Base-by-base conservation (phyloP, 306 rosid species). In the Pyrus bretschneideri region DNA sequence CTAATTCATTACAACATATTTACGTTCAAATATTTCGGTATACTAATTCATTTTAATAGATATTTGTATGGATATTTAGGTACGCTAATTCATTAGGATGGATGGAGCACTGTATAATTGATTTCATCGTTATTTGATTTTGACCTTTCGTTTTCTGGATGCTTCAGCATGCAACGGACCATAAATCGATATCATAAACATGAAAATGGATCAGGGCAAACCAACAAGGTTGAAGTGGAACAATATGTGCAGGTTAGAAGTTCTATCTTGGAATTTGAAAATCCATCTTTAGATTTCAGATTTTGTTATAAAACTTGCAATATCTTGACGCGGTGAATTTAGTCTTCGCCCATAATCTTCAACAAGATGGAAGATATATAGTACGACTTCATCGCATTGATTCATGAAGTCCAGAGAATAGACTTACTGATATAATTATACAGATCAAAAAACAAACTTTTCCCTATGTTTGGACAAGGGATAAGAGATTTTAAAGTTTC, bases 171-270 rank as follows among this genome's bases (percentile, higher is more conserved):
- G 75, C 74, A 80, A 55, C 75, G 78, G 76, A 81, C 70, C 38
- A 74, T 88, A n/a, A 85, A 81, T 38, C 81, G 89, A 40, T 88
- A 88, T 78, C 67, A 11, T 1, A 76, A 78, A 63, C n/a, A 45
- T 65, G 68, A 65, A 61, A 85, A 79, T 25, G 83, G 21, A 42
- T 42, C 45, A n/a, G 84, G 62, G 54, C 76, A 67, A 23, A 49
- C 33, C 83, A 76, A 55, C 38, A 57, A 15, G 10, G 17, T 35
- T 30, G 87, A 76, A 70, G 81, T 35, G 5, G 87, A 90, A 78
- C 62, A 66, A 33, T 64, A 70, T 31, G 66, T 74, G 73, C 88
- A 90, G 97, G 97, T 92, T 70, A 68, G 80, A 67, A 64, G 19
- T 33, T 71, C 46, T 76, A 23, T 77, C 68, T 67, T 79, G 71